Percentiles rank a stretch among this genome's conserved stretches.
Conservation (phyloP, 768 basidiomycete species). For the Termitomyces sp. region DNA sequence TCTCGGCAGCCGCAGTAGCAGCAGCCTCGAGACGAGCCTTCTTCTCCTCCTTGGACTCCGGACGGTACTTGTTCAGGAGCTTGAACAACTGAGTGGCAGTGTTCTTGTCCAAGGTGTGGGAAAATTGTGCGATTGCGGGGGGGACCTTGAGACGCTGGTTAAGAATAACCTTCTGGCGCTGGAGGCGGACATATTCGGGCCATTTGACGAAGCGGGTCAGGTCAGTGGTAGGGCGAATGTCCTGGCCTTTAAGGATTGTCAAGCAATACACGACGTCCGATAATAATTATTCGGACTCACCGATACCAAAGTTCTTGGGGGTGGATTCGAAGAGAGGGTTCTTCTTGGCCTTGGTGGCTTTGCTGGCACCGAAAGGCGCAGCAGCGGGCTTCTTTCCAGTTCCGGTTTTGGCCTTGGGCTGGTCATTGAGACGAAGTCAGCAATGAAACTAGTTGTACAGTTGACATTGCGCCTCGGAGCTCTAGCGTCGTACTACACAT, state of each 20-base stretch:
- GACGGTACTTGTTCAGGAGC: conserved; percentile 95
- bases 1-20: conserved; percentile 74
- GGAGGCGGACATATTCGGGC: conserved; percentile 97
- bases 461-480: conserved; percentile 46
- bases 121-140: conserved; percentile 96
- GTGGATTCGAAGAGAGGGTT: conserved; percentile 94
- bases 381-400: conserved; percentile 81
- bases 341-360: conserved; percentile 71
- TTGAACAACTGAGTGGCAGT: conserved; percentile 98
- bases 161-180: conserved; percentile 97
- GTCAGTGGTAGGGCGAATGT: conserved; percentile 85
- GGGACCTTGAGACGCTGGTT: conserved; percentile 97
- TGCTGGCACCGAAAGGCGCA: conserved; percentile 78
- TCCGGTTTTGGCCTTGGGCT: conserved; percentile 73
- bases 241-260: conserved; percentile 62
- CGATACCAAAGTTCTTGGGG: conserved; percentile 94
- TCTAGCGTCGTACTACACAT: conserved; percentile 37
- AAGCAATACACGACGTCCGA: not conserved
- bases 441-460: conserved; percentile 25
- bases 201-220: conserved; percentile 98
- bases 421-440: conserved; percentile 87
- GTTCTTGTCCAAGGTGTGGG: conserved; percentile 98
- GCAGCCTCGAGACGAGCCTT: conserved; percentile 82
- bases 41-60: conserved; percentile 96
- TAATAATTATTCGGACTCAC: conserved; percentile 36